These are phyloP conservation scores for Metschnikowia shivogae DNA, from an alignment of 805 yeast genomes.

Conservation along the genomic window DNA sequence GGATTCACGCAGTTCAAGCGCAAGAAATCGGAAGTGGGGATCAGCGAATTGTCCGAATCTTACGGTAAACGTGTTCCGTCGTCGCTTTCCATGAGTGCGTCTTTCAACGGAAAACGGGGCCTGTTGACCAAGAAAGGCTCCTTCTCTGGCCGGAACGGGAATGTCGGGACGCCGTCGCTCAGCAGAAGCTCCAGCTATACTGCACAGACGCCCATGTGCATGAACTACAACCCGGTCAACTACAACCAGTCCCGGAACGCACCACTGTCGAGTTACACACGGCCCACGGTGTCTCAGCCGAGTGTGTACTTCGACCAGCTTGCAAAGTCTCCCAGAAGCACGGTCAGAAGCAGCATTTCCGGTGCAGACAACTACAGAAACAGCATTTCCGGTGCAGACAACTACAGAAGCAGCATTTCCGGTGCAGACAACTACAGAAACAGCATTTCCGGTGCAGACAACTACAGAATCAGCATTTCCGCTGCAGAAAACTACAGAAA, in stretches of 20 bases:
- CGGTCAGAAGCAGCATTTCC: slow-evolving; percentile 7
- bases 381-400: slow-evolving; percentile 9
- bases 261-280: neutral
- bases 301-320: slow-evolving; percentile 8
- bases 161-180: neutral
- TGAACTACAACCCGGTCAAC: neutral
- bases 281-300: neutral
- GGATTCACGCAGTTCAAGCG: slow-evolving; percentile 35
- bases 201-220: slow-evolving; percentile 3
- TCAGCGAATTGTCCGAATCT: slow-evolving; percentile 20
- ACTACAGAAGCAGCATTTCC: no score
- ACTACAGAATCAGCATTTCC: slow-evolving; percentile 6
- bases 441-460: slow-evolving; percentile 7
- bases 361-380: slow-evolving; percentile 4
- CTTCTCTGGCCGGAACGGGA: slow-evolving; percentile 3
- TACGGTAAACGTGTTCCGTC: slow-evolving; percentile 20
- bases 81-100: slow-evolving; percentile 12
- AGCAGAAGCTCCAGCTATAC: slow-evolving; percentile 5
- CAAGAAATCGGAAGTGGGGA: slow-evolving; percentile 37
- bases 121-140: slow-evolving; percentile 11
- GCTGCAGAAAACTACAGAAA: slow-evolving; percentile 3
- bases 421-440: slow-evolving; percentile 8
- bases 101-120: slow-evolving; percentile 12
- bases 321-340: slow-evolving; percentile 3
- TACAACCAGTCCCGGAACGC: neutral